A percentile compares a stretch with the other conserved stretches of the same genome.
Evolutionary conservation across 768 basidiomycete species (phyloP).

Genomic region (Goffeauzyma gilvescens): DNA sequence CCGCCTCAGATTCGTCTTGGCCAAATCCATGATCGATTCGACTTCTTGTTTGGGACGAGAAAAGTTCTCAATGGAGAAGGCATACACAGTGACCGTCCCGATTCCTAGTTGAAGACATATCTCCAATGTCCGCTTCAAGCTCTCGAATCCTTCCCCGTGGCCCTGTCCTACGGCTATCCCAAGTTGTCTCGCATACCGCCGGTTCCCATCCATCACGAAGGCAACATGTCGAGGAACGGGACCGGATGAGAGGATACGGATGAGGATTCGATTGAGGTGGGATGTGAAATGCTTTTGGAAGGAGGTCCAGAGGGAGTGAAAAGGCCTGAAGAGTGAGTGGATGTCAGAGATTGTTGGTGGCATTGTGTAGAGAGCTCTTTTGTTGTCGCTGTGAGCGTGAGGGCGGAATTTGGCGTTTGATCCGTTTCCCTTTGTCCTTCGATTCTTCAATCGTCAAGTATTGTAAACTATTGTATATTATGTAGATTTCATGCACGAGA

Average conservation of each 20-base stretch:
- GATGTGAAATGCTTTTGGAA: neutral
- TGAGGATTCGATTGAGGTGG: conserved; percentile 35
- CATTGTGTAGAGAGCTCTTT: no score
- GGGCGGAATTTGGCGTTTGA: no score
- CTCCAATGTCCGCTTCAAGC: conserved; percentile 63
- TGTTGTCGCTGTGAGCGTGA: no score
- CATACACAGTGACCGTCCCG: conserved; percentile 75
- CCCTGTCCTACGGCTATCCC: conserved; percentile 54
- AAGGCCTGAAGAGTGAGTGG: no score
- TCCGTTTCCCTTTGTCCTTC: no score
- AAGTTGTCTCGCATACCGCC: conserved; percentile 50
- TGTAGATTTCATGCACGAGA: no score
- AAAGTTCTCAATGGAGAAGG: conserved; percentile 97
- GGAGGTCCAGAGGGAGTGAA: no score
- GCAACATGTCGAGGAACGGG: conserved; percentile 79
- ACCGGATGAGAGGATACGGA: conserved; percentile 54
- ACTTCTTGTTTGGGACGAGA: conserved; percentile 72
- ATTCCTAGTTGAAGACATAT: conserved; percentile 64
- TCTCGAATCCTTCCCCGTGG: conserved; percentile 64
- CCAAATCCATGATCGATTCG: conserved; percentile 65
- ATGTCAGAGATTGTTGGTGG: no score
- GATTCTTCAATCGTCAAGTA: no score
- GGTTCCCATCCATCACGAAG: conserved; percentile 94
- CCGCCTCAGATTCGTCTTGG: conserved; percentile 57
- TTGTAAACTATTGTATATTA: no score